Percentiles rank a stretch among this genome's conserved stretches.
phyloP scores from a whole-genome alignment of 108 stramenopile genomes.

The Nitzschia sp. region DNA sequence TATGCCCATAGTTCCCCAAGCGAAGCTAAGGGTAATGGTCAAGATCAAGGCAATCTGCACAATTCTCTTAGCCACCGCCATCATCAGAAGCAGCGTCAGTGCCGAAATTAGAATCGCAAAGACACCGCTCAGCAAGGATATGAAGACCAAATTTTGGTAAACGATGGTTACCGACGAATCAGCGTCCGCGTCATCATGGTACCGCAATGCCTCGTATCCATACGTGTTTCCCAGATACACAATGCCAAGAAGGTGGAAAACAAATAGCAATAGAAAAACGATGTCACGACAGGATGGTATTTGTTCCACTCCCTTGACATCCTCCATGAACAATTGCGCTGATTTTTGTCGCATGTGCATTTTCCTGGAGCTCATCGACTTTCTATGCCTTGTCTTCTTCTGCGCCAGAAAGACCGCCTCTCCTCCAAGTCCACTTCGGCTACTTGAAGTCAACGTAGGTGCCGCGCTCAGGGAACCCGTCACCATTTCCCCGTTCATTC shows the following conservation, averaged over 20 bases:
- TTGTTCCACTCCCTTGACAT: constrained; percentile 67
- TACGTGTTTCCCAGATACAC: constrained; percentile 57
- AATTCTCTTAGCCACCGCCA: constrained; percentile 62
- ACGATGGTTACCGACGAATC: constrained; percentile 46
- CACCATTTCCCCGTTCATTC: neutral
- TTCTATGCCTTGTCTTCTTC: constrained; percentile 13
- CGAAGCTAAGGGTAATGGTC: constrained; percentile 74
- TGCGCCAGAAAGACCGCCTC: constrained; percentile 46
- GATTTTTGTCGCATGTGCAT: constrained; percentile 78
- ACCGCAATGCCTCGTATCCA: constrained; percentile 57
- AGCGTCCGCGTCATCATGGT: constrained; percentile 36
- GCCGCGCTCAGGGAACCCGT: neutral
- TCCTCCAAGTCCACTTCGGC: constrained; percentile 24
- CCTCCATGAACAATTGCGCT: constrained; percentile 78
- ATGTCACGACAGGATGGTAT: constrained; percentile 64
- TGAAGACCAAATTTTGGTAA: constrained; percentile 67
- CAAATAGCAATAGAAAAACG: constrained; percentile 63
- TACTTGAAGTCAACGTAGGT: neutral
- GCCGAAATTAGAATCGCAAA: constrained; percentile 69
- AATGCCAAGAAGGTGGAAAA: constrained; percentile 62
- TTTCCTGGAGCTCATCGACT: constrained; percentile 29
- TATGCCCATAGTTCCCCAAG: constrained; percentile 87
- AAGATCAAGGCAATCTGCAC: constrained; percentile 76
- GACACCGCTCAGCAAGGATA: constrained; percentile 64
- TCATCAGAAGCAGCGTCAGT: constrained; percentile 65